Evolutionary conservation across 805 yeast genomes (phyloP), one percentile per base, ranked within the genome.

Genomic region (Phaffomyces opuntiae): DNA sequence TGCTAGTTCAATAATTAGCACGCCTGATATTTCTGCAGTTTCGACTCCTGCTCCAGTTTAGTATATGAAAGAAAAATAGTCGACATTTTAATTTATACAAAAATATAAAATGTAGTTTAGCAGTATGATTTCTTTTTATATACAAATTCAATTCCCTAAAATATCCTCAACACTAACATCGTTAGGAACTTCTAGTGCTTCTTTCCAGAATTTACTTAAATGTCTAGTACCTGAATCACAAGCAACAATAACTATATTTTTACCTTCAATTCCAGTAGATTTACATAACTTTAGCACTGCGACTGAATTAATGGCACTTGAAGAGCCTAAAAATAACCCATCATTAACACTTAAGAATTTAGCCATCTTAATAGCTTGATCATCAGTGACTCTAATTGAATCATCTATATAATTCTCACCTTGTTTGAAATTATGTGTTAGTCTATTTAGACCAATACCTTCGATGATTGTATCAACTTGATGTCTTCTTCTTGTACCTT

Each of bases 401-500:
- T 81, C 90, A 59, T 88, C 95, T 13, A 91, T 80, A 47, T 63
- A 73, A 1, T 63, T 59, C 54, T 86, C 88, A 2, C 88, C 98
- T 42, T 73, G 75, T 39, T 72, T 65, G 62, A 91, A 87, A 62
- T 91, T 91, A 57, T 77, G 75, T 0, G 99, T 91, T 25, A 93
- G 68, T 51, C 99, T 70, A 55, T 88, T 93, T 47, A 91, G 66
- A 0, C 99, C 99, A 27, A 91, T 84, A 0, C 99, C 99, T 64
- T 91, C 99, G 4, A 91, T 82, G 2, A 90, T 59, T 0, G 98
- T 93, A 63, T 91, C 99, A 2, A 91, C 98, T 65, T 91, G 99
- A 63, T 93, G 98, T 54, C 99, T 70, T 59, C 97, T 74, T 55
- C 98, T 72, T 0, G 93, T 86, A 1, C 99, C 99, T 66, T 91